phyloP scores from a whole-genome alignment of 1,139 yeast species.

The Debaryomyces singareniensis region DNA sequence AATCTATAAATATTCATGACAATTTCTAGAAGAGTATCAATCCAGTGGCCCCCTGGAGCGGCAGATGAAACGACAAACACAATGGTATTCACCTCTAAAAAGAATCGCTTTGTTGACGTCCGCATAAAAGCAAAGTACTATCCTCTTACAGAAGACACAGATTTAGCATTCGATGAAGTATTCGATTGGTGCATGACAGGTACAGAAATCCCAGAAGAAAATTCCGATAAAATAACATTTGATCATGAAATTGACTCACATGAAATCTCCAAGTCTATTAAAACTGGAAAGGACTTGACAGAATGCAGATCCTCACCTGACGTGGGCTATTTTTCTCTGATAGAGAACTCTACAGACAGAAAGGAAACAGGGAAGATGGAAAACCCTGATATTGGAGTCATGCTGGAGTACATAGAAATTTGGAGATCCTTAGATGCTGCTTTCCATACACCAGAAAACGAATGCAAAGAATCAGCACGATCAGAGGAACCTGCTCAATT shows the following conservation, averaged over 20 bases:
- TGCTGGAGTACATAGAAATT: conserved; percentile 45
- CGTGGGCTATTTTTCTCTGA: conserved; percentile 36
- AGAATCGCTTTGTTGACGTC: conserved; percentile 40
- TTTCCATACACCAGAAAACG: conserved; percentile 19
- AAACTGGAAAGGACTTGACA: conserved; percentile 15
- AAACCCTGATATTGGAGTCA: conserved; percentile 39
- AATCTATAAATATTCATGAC: background rate
- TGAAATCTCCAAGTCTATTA: conserved; percentile 20
- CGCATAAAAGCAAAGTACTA: conserved; percentile 15
- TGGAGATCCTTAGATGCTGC: conserved; percentile 51
- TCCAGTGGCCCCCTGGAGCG: background rate
- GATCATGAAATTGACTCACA: conserved; percentile 40
- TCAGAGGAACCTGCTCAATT: background rate
- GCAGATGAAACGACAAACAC: conserved; percentile 46
- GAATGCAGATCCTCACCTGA: conserved; percentile 30
- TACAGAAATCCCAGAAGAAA: conserved; percentile 25
- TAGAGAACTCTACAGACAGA: conserved; percentile 37
- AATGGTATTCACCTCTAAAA: conserved; percentile 43
- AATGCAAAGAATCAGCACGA: background rate
- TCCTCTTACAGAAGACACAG: conserved; percentile 2
- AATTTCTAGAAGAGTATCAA: background rate
- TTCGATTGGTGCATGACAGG: conserved; percentile 38
- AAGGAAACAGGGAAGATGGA: conserved; percentile 50
- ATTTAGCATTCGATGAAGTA: conserved; percentile 16
- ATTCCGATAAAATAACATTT: conserved; percentile 27